phyloP scores from a whole-genome alignment of 1,284 basidiomycete genomes.

The Earliella scabrosa region DNA sequence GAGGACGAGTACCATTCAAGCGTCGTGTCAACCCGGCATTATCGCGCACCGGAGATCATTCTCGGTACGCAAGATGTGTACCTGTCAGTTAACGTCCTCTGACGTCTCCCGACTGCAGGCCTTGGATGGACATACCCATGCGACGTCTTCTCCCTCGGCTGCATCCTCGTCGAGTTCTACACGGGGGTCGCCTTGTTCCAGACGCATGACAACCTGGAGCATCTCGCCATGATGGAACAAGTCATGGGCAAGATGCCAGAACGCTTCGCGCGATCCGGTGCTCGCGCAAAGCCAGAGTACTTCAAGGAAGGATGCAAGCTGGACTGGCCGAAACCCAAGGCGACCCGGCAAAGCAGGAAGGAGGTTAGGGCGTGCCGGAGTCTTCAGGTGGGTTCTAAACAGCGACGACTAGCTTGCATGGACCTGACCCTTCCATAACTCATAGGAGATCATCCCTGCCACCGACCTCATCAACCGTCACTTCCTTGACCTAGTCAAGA shows the following conservation, averaged over 20 bases:
- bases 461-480: constrained; percentile 73
- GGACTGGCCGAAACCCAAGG: constrained; percentile 91
- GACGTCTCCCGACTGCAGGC: constrained; percentile 51
- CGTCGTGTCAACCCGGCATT: constrained; percentile 97
- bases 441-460: constrained; percentile 89
- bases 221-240: constrained; percentile 99
- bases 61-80: constrained; percentile 63
- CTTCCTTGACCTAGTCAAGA: constrained; percentile 88
- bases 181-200: constrained; percentile 98
- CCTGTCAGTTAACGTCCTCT: constrained; percentile 4
- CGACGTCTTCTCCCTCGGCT: constrained; percentile 98
- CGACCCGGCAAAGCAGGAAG: constrained; percentile 89
- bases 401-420: not conserved
- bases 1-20: constrained; percentile 98
- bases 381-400: constrained; percentile 60
- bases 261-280: constrained; percentile 74
- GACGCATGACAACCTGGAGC: constrained; percentile 98
- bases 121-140: constrained; percentile 99
- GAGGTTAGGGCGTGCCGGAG: constrained; percentile 89
- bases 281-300: constrained; percentile 86
- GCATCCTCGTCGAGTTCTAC: constrained; percentile 98
- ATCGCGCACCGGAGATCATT: constrained; percentile 99
- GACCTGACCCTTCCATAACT: not conserved
- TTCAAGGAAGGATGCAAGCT: constrained; percentile 87
- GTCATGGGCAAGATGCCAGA: constrained; percentile 98